A percentile compares a stretch with the other conserved stretches of the same genome.
phyloP scores from a whole-genome alignment of 2,329 filamentous ascomycete genomes.

The Didymella pinodella region DNA sequence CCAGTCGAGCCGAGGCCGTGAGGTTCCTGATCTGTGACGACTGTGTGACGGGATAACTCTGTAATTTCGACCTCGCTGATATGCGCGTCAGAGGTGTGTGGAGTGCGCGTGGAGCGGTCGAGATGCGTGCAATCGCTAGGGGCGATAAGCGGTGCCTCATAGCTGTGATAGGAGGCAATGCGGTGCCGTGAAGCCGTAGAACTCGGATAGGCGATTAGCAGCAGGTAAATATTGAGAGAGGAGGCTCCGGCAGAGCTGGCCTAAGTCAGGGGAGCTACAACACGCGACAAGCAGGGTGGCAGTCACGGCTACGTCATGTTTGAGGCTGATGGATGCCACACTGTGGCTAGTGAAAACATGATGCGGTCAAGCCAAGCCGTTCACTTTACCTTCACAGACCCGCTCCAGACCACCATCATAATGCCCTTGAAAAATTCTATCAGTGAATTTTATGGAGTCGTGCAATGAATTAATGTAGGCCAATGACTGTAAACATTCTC shows the following conservation, averaged over 20 bases:
- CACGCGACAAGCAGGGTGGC: constrained; percentile 29
- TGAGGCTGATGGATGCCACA: constrained; percentile 16
- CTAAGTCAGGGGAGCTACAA: constrained; percentile 21
- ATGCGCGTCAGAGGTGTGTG: constrained; percentile 16
- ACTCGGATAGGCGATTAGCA: constrained; percentile 25
- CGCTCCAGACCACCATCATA: background rate
- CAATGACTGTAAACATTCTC: no score
- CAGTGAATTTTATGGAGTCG: background rate
- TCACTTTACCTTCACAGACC: background rate
- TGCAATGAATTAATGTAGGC: background rate
- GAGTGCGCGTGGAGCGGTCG: constrained; percentile 25
- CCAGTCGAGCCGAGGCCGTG: constrained; percentile 14
- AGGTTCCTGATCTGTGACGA: constrained; percentile 27
- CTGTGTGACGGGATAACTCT: constrained; percentile 1
- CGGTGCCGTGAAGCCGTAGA: constrained; percentile 12
- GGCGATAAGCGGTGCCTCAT: constrained; percentile 47
- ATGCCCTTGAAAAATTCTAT: background rate
- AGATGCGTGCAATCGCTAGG: constrained; percentile 31
- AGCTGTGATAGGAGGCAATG: constrained; percentile 10
- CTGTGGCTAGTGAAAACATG: background rate
- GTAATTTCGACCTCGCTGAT: constrained; percentile 7
- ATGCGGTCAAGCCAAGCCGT: background rate
- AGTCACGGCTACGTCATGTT: constrained; percentile 27
- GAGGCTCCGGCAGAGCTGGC: constrained; percentile 4
- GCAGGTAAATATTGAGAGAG: constrained; percentile 2